These are phyloP conservation scores for Suillus brevipes DNA, from an alignment of 768 basidiomycete species.

Conservation along the genomic window DNA sequence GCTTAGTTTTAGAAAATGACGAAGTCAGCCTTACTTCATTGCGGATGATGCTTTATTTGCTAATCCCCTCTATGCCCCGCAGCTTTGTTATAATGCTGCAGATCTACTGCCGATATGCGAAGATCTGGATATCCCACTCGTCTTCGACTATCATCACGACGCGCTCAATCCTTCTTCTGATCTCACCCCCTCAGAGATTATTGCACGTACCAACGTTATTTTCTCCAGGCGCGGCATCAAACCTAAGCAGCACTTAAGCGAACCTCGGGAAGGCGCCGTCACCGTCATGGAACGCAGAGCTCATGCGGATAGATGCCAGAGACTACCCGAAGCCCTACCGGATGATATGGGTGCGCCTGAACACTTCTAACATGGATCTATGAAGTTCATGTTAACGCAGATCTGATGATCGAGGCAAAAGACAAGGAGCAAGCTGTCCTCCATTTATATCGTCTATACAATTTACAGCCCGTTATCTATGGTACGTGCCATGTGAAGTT, in stretches of 20 bases:
- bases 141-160: constrained; percentile 85
- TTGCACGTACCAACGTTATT: constrained; percentile 71
- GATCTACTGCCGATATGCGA: constrained; percentile 87
- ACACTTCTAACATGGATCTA: not conserved
- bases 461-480: constrained; percentile 61
- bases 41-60: not conserved
- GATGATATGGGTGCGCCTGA: constrained; percentile 59
- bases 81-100: constrained; percentile 85
- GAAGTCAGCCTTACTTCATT: constrained; percentile 52
- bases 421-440: constrained; percentile 94
- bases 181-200: constrained; percentile 62
- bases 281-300: constrained; percentile 84
- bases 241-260: constrained; percentile 92
- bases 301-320: constrained; percentile 80
- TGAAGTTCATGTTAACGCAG: constrained; percentile 33
- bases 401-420: constrained; percentile 93
- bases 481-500: constrained; percentile 36
- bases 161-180: constrained; percentile 58
- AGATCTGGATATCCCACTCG: constrained; percentile 74
- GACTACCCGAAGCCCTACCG: constrained; percentile 61
- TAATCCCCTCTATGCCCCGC: not conserved
- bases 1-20: constrained; percentile 92
- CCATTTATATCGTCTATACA: constrained; percentile 78
- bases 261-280: constrained; percentile 82
- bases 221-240: constrained; percentile 76